Percentiles rank a stretch among this genome's conserved stretches.
These are phyloP conservation scores for Nitzschia sp. DNA, from an alignment of 108 stramenopile genomes.

Conservation along the genomic window DNA sequence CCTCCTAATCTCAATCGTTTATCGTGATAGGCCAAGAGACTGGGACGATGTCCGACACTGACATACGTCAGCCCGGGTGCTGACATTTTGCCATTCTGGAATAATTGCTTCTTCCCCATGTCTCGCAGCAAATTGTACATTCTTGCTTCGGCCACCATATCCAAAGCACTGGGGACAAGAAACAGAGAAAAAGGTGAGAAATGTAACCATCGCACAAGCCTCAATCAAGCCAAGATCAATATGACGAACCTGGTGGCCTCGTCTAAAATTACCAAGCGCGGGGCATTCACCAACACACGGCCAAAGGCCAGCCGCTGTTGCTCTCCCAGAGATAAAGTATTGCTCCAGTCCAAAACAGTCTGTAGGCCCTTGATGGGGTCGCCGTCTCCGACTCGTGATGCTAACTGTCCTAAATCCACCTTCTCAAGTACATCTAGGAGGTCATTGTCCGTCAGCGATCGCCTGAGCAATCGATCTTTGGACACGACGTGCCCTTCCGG, in stretches of 20 bases:
- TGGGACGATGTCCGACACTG: constrained; percentile 94
- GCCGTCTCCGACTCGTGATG: constrained; percentile 75
- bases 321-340: constrained; percentile 91
- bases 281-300: constrained; percentile 84
- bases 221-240: no score
- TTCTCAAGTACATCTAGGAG: constrained; percentile 65
- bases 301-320: constrained; percentile 96
- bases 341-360: constrained; percentile 85
- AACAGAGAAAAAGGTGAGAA: no score
- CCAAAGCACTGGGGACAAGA: no score
- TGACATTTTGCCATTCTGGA: constrained; percentile 43
- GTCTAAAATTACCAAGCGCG: constrained; percentile 89
- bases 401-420: constrained; percentile 74
- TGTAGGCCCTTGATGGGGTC: constrained; percentile 77
- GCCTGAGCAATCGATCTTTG: constrained; percentile 42
- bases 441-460: constrained; percentile 53
- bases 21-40: constrained; percentile 85
- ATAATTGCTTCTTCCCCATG: constrained; percentile 55
- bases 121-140: constrained; percentile 86
- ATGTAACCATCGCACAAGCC: no score
- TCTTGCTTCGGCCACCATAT: constrained; percentile 62
- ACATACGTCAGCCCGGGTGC: constrained; percentile 79
- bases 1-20: constrained; percentile 66
- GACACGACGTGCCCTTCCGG: constrained; percentile 39
- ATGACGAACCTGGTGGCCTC: no score